These are phyloP conservation scores for Talaromyces funiculosus DNA, from an alignment of 2,329 filamentous ascomycete genomes.

Conservation along the genomic window DNA sequence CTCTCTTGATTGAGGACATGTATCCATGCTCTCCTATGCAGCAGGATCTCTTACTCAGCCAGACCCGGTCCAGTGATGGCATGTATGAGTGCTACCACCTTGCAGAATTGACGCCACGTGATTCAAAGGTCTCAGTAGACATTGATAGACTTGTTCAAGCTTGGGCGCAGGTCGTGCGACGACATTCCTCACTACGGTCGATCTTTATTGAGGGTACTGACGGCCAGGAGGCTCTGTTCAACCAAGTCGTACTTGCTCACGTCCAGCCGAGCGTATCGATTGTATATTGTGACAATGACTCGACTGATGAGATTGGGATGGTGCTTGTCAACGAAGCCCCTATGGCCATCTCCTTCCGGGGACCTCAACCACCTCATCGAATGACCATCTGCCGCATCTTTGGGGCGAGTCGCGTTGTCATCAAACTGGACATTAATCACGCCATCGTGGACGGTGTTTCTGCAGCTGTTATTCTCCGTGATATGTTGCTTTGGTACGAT, in stretches of 20 bases:
- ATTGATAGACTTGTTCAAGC: not conserved
- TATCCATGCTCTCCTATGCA: constrained; percentile 17
- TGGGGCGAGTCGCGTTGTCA: constrained; percentile 15
- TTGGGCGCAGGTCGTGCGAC: constrained; percentile 1
- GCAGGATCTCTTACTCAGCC: not conserved
- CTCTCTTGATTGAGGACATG: constrained; percentile 15
- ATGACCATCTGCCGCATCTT: constrained; percentile 22
- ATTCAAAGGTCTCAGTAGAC: not conserved
- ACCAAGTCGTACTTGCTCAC: not conserved
- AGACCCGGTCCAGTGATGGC: not conserved
- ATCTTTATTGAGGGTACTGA: not conserved
- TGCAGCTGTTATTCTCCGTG: constrained; percentile 34
- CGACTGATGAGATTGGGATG: not conserved
- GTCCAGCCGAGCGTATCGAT: not conserved
- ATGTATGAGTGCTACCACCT: not conserved
- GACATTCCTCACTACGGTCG: constrained; percentile 1
- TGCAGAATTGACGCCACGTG: not conserved
- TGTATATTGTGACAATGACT: not conserved
- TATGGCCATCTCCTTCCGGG: not conserved
- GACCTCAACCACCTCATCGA: not conserved
- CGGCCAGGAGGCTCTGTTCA: not conserved
- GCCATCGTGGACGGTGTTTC: constrained; percentile 41
- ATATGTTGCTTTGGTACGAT: constrained; percentile 33
- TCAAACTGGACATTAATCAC: constrained; percentile 38
- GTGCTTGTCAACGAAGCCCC: not conserved